These are phyloP conservation scores for Reticulascus tulasneorum DNA, from an alignment of 2,329 filamentous ascomycete species.

Conservation along the genomic window DNA sequence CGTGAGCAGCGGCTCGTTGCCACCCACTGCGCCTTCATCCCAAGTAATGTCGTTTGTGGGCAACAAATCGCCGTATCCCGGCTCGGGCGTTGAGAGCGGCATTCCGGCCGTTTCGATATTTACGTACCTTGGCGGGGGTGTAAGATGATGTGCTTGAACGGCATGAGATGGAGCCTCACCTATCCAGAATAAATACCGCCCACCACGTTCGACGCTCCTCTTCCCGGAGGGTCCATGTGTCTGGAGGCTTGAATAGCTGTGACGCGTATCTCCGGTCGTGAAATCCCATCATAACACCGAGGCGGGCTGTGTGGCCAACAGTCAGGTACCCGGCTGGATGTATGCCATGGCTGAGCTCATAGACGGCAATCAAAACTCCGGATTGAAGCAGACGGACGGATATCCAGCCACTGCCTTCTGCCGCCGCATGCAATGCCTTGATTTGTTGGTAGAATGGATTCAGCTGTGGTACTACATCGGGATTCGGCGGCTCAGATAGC, in stretches of 20 bases:
- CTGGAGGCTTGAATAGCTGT: slow-evolving; percentile 20
- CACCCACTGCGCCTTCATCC: slow-evolving; percentile 21
- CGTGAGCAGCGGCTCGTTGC: slow-evolving; percentile 18
- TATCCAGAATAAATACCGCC: slow-evolving; percentile 26
- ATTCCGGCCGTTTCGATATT: slow-evolving; percentile 18
- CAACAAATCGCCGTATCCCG: slow-evolving; percentile 20
- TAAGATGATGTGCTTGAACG: neutral
- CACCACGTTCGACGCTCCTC: slow-evolving; percentile 29
- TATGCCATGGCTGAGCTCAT: slow-evolving; percentile 30
- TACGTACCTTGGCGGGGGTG: slow-evolving; percentile 12
- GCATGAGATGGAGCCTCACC: slow-evolving; percentile 15
- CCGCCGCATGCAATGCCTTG: too few relatives aligned
- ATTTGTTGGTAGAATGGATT: too few relatives aligned
- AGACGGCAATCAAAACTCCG: slow-evolving; percentile 23
- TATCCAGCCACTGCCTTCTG: too few relatives aligned
- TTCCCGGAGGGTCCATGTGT: slow-evolving; percentile 25
- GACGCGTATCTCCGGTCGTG: slow-evolving; percentile 21
- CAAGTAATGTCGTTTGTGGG: slow-evolving; percentile 22
- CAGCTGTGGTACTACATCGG: too few relatives aligned
- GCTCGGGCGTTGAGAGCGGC: slow-evolving; percentile 21
- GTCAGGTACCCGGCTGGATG: slow-evolving; percentile 27
- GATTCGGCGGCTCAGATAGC: slow-evolving; percentile 11
- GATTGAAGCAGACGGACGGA: slow-evolving; percentile 22
- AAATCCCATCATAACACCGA: slow-evolving; percentile 14
- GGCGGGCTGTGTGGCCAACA: slow-evolving; percentile 18